Evolutionary conservation across 768 basidiomycete genomes (phyloP).

Genomic region (Suillus subaureus): DNA sequence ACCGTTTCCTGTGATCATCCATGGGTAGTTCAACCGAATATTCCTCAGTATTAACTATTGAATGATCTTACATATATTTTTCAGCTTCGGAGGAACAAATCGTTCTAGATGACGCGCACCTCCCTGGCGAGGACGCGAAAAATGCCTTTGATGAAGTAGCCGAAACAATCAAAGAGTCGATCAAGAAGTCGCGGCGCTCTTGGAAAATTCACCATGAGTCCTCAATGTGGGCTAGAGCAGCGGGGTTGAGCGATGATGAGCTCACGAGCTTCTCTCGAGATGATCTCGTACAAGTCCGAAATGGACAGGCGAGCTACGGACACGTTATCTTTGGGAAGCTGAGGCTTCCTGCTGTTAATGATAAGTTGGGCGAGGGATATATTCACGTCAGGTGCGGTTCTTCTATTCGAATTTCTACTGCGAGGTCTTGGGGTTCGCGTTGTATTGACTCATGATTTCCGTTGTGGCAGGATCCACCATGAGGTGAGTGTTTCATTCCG

Average conservation of each 20-base stretch:
- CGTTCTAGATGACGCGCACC: constrained; percentile 57
- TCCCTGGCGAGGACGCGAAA: constrained; percentile 60
- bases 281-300: constrained; percentile 50
- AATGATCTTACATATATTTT: constrained; percentile 1
- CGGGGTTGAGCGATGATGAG: constrained; percentile 50
- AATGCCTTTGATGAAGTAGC: constrained; percentile 64
- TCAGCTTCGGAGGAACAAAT: constrained; percentile 62
- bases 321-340: constrained; percentile 78
- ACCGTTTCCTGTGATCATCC: not conserved
- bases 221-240: constrained; percentile 66
- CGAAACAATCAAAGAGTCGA: constrained; percentile 61
- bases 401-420: not conserved
- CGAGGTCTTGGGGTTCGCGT: not conserved
- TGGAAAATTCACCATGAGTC: constrained; percentile 65
- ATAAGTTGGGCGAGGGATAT: constrained; percentile 62
- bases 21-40: not conserved
- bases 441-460: not conserved
- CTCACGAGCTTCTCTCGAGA: constrained; percentile 51
- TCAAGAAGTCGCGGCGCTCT: constrained; percentile 63
- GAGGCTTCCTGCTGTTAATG: constrained; percentile 65
- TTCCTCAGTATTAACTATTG: not conserved
- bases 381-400: constrained; percentile 66
- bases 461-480: constrained; percentile 8
- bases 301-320: constrained; percentile 65
- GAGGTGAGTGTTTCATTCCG: not conserved